Conservation (phyloP, 208 protist species). For the Acanthamoeba sp. region DNA sequence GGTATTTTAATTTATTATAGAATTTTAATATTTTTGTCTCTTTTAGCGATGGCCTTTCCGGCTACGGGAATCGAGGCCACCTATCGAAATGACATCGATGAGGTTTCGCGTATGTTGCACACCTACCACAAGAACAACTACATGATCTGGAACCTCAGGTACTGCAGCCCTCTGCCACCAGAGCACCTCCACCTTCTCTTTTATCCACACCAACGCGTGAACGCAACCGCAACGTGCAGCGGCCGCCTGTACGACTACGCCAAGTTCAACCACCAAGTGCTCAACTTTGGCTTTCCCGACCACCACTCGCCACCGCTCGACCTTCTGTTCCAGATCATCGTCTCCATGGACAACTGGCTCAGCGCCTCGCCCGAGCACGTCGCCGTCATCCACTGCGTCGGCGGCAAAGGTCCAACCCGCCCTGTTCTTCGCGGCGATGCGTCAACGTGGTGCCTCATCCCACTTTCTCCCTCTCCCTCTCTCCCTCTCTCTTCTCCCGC, state of each 20-base stretch:
- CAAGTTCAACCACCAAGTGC: slow-evolving; percentile 76
- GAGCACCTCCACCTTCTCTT: background rate
- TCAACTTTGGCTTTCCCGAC: slow-evolving; percentile 77
- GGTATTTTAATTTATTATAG: slow-evolving; percentile 2
- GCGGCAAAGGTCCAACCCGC: background rate
- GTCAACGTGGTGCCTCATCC: too few relatives aligned
- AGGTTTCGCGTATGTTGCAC: slow-evolving; percentile 80
- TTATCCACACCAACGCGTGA: background rate
- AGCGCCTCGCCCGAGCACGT: slow-evolving; percentile 50
- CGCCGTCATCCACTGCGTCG: slow-evolving; percentile 74
- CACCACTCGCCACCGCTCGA: slow-evolving; percentile 78
- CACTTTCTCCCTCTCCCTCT: background rate
- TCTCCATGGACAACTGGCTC: slow-evolving; percentile 71
- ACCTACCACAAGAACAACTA: slow-evolving; percentile 79
- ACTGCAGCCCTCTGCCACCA: background rate
- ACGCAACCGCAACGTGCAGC: too few relatives aligned
- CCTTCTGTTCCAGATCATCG: slow-evolving; percentile 68
- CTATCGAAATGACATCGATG: slow-evolving; percentile 82
- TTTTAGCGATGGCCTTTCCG: slow-evolving; percentile 81
- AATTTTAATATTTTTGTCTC: background rate
- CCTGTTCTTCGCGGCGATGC: background rate
- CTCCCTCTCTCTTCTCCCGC: background rate
- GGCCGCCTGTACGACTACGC: slow-evolving; percentile 66
- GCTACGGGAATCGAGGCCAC: slow-evolving; percentile 74
- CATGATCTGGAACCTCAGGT: slow-evolving; percentile 84